Base-by-base conservation (phyloP, 768 basidiomycete genomes). In the Cyclocybe cylindracea region DNA sequence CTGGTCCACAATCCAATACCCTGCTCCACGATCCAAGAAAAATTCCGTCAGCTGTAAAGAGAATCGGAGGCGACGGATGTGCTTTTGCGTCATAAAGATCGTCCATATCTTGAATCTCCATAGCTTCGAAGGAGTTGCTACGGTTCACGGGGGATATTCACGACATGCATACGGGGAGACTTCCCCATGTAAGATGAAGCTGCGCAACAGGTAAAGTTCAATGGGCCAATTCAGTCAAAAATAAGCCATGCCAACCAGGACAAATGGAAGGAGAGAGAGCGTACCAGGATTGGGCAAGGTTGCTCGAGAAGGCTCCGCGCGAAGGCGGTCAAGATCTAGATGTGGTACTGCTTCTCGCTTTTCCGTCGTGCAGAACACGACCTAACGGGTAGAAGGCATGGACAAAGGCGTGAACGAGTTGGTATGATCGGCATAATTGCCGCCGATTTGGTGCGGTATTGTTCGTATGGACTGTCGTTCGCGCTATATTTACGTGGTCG, bases 81-180 rank as follows among this genome's bases (percentile, higher is more conserved):
- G 5, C 16, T 10, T 75, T 75, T 38, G 53, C 37, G 16, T 85
- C 80, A 40, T 82, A 76, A 59, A 91, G 79, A 24, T 83, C 82
- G 33, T 91, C 86, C 87, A 93, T 86, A 37, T 89, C 84, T 60
- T 85, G 79, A 44, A 92, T 75, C 68, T 84, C 87, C 73, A 85
- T 83, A 4, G 78, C 69, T 10, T 83, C 82, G 63, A 93, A 93
- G 29, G 82, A 79, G 70, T 50, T 84, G 81, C 19, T 74, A 63
- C 14, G 60, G 70, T 41, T 68, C 64, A 14, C 63, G 67, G 31
- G 72, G 59, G 43, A 70, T 64, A 24, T 63, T 46, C 29, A 60
- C 63, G 5, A 53, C 55, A 10, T 66, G 55, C 31, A 77, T 64
- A 50, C 63, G 65, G 7, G 76, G 71, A 33, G 74, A 72, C 42